These are phyloP conservation scores for Neurospora sp. DNA, from an alignment of 495 filamentous ascomycete species.

Conservation along the genomic window DNA sequence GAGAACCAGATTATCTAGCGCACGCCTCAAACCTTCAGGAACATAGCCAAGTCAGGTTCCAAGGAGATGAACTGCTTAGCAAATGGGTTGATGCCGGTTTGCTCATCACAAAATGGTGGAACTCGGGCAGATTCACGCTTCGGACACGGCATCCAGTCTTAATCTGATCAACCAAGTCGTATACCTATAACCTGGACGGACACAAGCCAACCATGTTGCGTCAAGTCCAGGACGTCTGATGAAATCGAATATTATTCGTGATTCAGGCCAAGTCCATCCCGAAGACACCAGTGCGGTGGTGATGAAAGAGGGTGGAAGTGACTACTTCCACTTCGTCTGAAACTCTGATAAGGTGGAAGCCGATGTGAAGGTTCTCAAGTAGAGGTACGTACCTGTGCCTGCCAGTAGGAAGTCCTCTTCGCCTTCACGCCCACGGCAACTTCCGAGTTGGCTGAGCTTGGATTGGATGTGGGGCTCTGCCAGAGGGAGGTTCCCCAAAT, in stretches of 20 bases:
- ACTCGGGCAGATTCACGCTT: neutral
- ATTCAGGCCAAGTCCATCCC: neutral
- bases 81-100: neutral
- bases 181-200: neutral
- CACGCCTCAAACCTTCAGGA: neutral
- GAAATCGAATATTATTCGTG: neutral
- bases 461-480: neutral
- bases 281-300: neutral
- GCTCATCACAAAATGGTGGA: neutral
- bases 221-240: neutral
- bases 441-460: neutral
- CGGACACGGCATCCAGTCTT: neutral
- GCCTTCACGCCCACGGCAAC: neutral
- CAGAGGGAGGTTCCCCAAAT: neutral
- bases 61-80: neutral
- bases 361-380: neutral
- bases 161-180: neutral
- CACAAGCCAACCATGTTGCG: neutral
- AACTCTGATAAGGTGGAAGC: neutral
- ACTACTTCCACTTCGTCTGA: neutral
- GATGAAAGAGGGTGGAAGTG: neutral
- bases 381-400: neutral
- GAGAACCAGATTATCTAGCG: neutral
- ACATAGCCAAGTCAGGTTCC: neutral
- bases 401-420: neutral